Percentiles rank a stretch among this genome's conserved stretches.
phyloP scores from a whole-genome alignment of 305 asterid genomes.

The Fraxinus sp. region DNA sequence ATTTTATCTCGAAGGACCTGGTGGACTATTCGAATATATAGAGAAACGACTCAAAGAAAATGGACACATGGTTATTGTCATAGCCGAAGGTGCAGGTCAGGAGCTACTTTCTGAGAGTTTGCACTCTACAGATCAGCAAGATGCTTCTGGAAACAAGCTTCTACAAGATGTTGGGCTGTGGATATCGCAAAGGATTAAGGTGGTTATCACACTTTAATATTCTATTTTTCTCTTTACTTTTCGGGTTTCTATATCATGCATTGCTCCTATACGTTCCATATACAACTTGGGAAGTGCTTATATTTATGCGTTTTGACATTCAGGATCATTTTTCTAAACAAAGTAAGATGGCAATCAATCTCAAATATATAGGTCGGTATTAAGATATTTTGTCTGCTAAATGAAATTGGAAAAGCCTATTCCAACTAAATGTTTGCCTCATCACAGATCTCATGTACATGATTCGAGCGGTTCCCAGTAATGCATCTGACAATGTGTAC shows the following conservation, averaged over 20 bases:
- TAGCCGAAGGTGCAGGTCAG: slow-evolving; percentile 92
- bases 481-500: slow-evolving; percentile 79
- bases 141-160: slow-evolving; percentile 77
- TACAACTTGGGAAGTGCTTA: neutral
- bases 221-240: neutral
- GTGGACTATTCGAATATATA: slow-evolving; percentile 69
- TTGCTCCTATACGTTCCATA: neutral
- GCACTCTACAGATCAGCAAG: slow-evolving; percentile 36
- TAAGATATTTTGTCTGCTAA: neutral
- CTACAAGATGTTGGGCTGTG: slow-evolving; percentile 74
- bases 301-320: slow-evolving; percentile 15
- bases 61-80: slow-evolving; percentile 81
- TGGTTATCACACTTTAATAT: neutral
- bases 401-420: neutral
- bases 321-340: slow-evolving; percentile 66
- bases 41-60: slow-evolving; percentile 63
- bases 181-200: slow-evolving; percentile 76
- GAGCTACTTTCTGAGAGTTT: slow-evolving; percentile 60
- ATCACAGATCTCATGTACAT: slow-evolving; percentile 77
- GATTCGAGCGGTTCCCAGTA: slow-evolving; percentile 84
- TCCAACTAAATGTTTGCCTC: neutral
- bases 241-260: neutral
- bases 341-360: slow-evolving; percentile 57
- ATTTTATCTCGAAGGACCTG: slow-evolving; percentile 67
- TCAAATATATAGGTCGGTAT: slow-evolving; percentile 69